Evolutionary conservation across 129 eudicot species (phyloP).

Genomic region (Saposhnikovia divaricata): DNA sequence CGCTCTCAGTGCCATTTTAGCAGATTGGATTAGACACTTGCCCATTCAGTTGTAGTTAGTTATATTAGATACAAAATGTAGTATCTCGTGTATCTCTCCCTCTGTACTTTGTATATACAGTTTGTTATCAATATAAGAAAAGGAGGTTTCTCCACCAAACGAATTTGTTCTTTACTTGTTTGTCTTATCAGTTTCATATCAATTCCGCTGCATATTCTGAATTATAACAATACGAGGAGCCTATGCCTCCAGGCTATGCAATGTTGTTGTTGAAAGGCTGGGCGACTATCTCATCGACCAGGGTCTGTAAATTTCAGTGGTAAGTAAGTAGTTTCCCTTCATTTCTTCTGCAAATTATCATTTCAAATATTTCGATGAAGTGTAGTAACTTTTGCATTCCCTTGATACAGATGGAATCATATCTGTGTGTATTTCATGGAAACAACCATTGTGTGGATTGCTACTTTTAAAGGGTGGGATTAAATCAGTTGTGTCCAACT

Average conservation of each 20-base stretch:
- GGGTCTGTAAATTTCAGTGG: conserved; percentile 16
- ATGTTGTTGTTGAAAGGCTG: conserved; percentile 26
- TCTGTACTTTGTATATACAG: too few species aligned
- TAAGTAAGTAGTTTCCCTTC: not conserved
- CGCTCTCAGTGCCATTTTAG: too few species aligned
- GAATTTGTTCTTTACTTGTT: too few species aligned
- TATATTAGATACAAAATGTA: too few species aligned
- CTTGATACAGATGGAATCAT: not conserved
- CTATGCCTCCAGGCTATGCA: conserved; percentile 31
- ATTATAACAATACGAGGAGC: conserved; percentile 26
- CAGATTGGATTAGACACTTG: too few species aligned
- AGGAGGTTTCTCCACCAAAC: too few species aligned
- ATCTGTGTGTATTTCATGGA: conserved; percentile 3
- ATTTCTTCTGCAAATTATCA: not conserved
- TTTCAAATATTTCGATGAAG: not conserved
- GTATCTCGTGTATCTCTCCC: too few species aligned
- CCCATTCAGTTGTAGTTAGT: too few species aligned
- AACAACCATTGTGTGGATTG: conserved; percentile 1
- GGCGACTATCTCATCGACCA: conserved; percentile 29
- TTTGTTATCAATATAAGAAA: too few species aligned
- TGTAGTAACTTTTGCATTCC: not conserved
- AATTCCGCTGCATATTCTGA: too few species aligned
- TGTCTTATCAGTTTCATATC: too few species aligned
- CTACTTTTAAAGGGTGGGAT: not conserved
- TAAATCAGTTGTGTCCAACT: not conserved